Evolutionary conservation across 352 stramenopile genomes (phyloP).

Genomic region (Phytophthora nicotianae): DNA sequence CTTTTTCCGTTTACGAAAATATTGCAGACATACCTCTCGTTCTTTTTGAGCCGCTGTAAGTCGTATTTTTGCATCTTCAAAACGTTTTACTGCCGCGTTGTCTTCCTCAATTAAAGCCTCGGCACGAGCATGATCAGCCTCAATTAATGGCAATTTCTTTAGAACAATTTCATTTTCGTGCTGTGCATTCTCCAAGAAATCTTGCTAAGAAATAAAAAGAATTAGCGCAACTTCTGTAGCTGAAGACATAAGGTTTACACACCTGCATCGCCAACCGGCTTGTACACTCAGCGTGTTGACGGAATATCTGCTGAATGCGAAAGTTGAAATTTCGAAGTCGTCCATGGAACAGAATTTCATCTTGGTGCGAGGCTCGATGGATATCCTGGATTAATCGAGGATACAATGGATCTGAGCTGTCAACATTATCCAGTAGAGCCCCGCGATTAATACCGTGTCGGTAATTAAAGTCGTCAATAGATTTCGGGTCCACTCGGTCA

Average conservation of each 20-base stretch:
- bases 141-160: slow-evolving; percentile 60
- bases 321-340: slow-evolving; percentile 73
- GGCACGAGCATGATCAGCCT: slow-evolving; percentile 57
- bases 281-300: slow-evolving; percentile 41
- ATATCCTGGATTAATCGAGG: slow-evolving; percentile 52
- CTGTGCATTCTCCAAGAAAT: slow-evolving; percentile 54
- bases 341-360: slow-evolving; percentile 72
- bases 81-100: slow-evolving; percentile 22
- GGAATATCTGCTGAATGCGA: slow-evolving; percentile 61
- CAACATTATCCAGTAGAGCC: slow-evolving; percentile 20
- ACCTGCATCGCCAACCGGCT: slow-evolving; percentile 64
- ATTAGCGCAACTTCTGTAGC: neutral
- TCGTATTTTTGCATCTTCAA: slow-evolving; percentile 36
- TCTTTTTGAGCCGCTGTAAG: slow-evolving; percentile 44
- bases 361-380: slow-evolving; percentile 60
- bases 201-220: slow-evolving; percentile 34
- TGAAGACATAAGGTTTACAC: neutral
- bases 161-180: slow-evolving; percentile 56
- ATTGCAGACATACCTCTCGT: slow-evolving; percentile 38
- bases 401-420: slow-evolving; percentile 54
- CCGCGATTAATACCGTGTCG: slow-evolving; percentile 64
- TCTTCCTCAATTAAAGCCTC: slow-evolving; percentile 55
- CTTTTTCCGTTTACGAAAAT: no score
- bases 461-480: slow-evolving; percentile 76
- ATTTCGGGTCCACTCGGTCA: slow-evolving; percentile 59